Conservation (phyloP, 345 rosid genomes). For the Gynandropsis gynandra region DNA sequence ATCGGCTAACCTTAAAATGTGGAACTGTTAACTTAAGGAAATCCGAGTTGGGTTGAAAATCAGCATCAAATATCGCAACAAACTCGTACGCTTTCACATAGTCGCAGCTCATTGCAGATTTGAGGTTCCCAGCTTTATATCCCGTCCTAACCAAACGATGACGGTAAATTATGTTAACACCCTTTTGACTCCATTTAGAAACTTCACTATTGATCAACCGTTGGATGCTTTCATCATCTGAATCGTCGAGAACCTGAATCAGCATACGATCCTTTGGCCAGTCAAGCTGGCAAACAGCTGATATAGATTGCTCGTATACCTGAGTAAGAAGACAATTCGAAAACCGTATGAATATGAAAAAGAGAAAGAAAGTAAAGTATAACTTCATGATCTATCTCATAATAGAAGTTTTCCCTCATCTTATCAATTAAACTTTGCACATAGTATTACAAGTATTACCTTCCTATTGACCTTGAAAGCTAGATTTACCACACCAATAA, state of each 20-base stretch:
- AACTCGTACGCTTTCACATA: slow-evolving; percentile 64
- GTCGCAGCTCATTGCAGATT: slow-evolving; percentile 79
- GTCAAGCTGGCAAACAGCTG: slow-evolving; percentile 78
- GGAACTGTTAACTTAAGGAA: slow-evolving; percentile 68
- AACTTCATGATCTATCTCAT: background rate
- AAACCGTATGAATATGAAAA: slow-evolving; percentile 13
- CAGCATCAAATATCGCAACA: slow-evolving; percentile 84
- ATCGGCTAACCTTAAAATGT: slow-evolving; percentile 58
- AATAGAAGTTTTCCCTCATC: background rate
- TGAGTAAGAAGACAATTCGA: slow-evolving; percentile 21
- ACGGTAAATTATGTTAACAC: slow-evolving; percentile 57
- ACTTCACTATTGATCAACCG: slow-evolving; percentile 58
- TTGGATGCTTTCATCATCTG: slow-evolving; percentile 61
- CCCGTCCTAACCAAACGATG: slow-evolving; percentile 75
- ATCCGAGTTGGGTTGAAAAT: slow-evolving; percentile 71
- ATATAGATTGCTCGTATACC: slow-evolving; percentile 79
- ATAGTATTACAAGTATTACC: background rate
- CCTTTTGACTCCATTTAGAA: slow-evolving; percentile 59
- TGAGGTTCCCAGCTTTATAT: slow-evolving; percentile 89
- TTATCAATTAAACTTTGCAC: background rate
- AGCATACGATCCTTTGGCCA: slow-evolving; percentile 71
- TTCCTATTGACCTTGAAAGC: too few relatives aligned
- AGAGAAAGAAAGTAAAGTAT: background rate
- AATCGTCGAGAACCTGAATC: slow-evolving; percentile 79
- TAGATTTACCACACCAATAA: too few relatives aligned